Evolutionary conservation across 148 eudicot species (phyloP).

Genomic region (Chenopodium formosanum): DNA sequence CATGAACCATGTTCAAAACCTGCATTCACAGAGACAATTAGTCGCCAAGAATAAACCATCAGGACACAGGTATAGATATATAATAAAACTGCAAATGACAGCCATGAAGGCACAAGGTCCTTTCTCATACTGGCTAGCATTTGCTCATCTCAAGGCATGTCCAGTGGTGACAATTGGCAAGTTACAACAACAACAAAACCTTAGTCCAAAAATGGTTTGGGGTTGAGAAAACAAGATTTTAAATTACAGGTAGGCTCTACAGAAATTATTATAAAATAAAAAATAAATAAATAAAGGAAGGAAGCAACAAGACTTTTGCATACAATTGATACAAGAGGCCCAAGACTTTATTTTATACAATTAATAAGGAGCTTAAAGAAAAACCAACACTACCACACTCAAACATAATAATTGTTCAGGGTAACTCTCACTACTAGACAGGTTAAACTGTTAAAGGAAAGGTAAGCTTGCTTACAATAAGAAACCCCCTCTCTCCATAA

Average conservation of each 20-base stretch:
- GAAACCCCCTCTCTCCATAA: not conserved
- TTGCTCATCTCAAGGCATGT: not conserved
- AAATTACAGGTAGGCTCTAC: not conserved
- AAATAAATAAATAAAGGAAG: no score
- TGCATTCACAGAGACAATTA: conserved; percentile 28
- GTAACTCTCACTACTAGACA: not conserved
- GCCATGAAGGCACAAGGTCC: not conserved
- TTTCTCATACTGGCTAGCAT: not conserved
- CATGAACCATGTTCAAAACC: conserved; percentile 40
- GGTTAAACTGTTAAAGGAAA: not conserved
- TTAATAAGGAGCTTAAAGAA: not conserved
- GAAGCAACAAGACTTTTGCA: no score
- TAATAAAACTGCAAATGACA: not conserved
- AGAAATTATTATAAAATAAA: no score
- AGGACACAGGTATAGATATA: not conserved
- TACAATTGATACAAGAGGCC: not conserved
- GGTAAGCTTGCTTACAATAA: not conserved
- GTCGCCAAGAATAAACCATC: not conserved
- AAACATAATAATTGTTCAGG: not conserved
- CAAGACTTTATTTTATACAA: not conserved
- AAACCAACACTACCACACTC: not conserved
- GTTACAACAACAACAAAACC: not conserved
- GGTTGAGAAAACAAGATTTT: not conserved
- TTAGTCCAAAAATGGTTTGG: no score
- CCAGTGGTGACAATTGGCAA: not conserved